Evolutionary conservation across 2,329 filamentous ascomycete genomes (phyloP), one percentile per base, ranked within the genome.

Genomic region (Ascochyta lentis): DNA sequence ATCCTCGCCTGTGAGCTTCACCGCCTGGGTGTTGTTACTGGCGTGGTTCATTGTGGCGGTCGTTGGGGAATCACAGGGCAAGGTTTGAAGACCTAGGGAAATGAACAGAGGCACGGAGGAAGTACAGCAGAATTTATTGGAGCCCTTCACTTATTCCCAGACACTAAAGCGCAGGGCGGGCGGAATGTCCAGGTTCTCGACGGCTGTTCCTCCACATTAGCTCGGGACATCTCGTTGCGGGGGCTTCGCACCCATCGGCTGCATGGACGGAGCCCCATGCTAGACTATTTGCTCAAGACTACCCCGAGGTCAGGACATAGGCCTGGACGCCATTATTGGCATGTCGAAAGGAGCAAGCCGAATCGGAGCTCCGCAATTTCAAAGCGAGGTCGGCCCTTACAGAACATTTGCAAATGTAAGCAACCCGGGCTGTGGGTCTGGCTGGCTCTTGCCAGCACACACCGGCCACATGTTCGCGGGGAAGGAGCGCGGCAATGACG

Each of bases 1-100:
- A 12, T 75, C 70, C 43, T 69, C 70, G 52, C 78, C 79, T 4
- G 75, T 78, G 63, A 82, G 78, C 74, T 80, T 79, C 33, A 66
- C 63, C 49, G 61, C 63, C 63, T 78, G 75, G 43, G 72, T 77
- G 59, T 76, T 58, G 61, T 77, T 77, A 70, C 73, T 77, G 39
- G 74, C 61, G 70, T 64, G 78, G 54, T 79, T 80, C 78, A 80
- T 80, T 54, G 64, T 71, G 60, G 67, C 66, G 43, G 48, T 39
- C 45, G 59, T 41, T 38, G 45, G 26, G 49, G 37, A 33, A 39
- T 45, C 52, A 52, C 53, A 41, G 44, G 49, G 37, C 38, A 23
- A 9, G 49, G 33, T 22, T 10, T 40, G 38, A 26, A 47, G 47
- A 37, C 24, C 19, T 39, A 26, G 16, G 38, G n/a, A 48, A 19